These are phyloP conservation scores for Boletus tylopilopsis DNA, from an alignment of 768 basidiomycete species.

Conservation along the genomic window DNA sequence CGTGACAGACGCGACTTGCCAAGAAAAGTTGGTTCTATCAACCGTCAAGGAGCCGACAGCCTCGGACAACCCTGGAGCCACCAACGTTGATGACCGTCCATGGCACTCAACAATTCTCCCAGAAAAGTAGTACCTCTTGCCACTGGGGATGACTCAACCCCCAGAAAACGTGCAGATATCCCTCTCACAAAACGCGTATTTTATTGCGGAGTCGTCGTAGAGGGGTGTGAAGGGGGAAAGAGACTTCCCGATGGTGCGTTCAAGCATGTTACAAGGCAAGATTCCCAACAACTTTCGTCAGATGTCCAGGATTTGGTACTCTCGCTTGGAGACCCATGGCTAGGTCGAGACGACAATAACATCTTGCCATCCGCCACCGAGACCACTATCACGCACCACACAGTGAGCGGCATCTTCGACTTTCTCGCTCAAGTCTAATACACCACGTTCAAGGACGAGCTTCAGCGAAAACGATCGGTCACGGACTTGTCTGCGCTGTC, in stretches of 20 bases:
- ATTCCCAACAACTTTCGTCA: slow-evolving; percentile 28
- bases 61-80: neutral
- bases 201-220: slow-evolving; percentile 86
- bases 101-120: slow-evolving; percentile 69
- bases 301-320: slow-evolving; percentile 78
- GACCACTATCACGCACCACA: slow-evolving; percentile 35
- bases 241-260: slow-evolving; percentile 62
- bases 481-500: slow-evolving; percentile 63
- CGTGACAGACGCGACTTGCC: slow-evolving; percentile 25
- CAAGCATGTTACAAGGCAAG: neutral
- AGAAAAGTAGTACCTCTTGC: slow-evolving; percentile 72
- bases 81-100: slow-evolving; percentile 29
- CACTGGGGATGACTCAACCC: slow-evolving; percentile 57
- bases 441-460: slow-evolving; percentile 19
- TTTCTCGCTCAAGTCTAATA: slow-evolving; percentile 10
- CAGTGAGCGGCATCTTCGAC: slow-evolving; percentile 37
- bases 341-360: slow-evolving; percentile 46
- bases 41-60: neutral
- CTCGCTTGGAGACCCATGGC: slow-evolving; percentile 68
- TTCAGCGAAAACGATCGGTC: slow-evolving; percentile 50
- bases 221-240: slow-evolving; percentile 70
- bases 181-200: slow-evolving; percentile 76
- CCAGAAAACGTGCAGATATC: slow-evolving; percentile 37
- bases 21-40: slow-evolving; percentile 1
- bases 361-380: slow-evolving; percentile 42